Conservation (phyloP, 2,329 filamentous ascomycete genomes). For the Alternaria conjuncta region DNA sequence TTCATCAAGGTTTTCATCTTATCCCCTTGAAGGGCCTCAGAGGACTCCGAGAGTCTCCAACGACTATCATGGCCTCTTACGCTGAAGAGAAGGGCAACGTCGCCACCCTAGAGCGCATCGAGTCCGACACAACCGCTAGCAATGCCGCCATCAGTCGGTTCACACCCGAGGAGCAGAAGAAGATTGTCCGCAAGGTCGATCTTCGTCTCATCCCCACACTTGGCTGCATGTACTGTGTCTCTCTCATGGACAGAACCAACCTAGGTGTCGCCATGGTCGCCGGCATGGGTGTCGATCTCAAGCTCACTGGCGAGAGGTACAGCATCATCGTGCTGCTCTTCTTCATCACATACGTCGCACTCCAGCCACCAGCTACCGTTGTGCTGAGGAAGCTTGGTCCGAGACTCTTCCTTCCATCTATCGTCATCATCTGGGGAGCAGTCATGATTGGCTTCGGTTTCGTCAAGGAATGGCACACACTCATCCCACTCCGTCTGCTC, state of each 20-base stretch:
- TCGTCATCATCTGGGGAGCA: slow-evolving; percentile 31
- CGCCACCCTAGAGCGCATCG: slow-evolving; percentile 23
- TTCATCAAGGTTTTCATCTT: not conserved
- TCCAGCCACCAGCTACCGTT: slow-evolving; percentile 33
- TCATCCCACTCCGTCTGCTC: slow-evolving; percentile 30
- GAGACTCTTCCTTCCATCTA: slow-evolving; percentile 24
- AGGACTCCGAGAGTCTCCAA: not conserved
- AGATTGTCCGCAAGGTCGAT: slow-evolving; percentile 41
- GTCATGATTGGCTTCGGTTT: slow-evolving; percentile 35
- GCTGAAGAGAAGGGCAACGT: slow-evolving; percentile 28
- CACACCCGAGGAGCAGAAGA: slow-evolving; percentile 32
- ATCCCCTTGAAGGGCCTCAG: not conserved
- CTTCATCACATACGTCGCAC: slow-evolving; percentile 34
- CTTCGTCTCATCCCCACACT: slow-evolving; percentile 50
- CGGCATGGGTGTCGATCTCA: slow-evolving; percentile 40
- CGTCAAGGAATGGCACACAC: slow-evolving; percentile 31
- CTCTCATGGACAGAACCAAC: slow-evolving; percentile 50
- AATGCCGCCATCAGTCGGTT: slow-evolving; percentile 25
- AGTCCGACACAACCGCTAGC: slow-evolving; percentile 18
- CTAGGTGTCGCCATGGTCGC: slow-evolving; percentile 45
- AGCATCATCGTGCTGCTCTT: slow-evolving; percentile 30
- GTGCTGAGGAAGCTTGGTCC: slow-evolving; percentile 32
- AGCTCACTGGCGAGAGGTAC: slow-evolving; percentile 33
- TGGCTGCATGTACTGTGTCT: slow-evolving; percentile 49
- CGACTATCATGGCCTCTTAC: slow-evolving; percentile 20